phyloP scores from a whole-genome alignment of 2,329 filamentous ascomycete species.

The Colletotrichum sp. region DNA sequence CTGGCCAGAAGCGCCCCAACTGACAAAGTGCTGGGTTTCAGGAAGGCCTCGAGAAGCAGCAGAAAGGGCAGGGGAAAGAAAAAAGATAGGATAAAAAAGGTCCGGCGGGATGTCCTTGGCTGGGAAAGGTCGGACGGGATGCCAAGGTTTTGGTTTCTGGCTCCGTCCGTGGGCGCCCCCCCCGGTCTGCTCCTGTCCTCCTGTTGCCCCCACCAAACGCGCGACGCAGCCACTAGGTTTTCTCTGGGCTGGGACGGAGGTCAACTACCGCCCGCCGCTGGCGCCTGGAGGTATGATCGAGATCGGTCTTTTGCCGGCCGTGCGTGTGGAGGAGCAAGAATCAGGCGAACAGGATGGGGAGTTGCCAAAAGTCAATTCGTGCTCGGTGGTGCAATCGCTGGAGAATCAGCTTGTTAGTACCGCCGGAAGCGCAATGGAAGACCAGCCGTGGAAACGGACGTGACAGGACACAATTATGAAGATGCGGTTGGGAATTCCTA shows the following conservation, averaged over 20 bases:
- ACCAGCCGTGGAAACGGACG: neutral
- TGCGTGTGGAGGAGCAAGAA: neutral
- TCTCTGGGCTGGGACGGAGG: neutral
- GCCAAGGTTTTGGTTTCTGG: slow-evolving; percentile 16
- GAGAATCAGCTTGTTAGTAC: neutral
- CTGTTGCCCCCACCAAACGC: neutral
- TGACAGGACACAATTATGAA: neutral
- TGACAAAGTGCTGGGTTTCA: slow-evolving; percentile 15
- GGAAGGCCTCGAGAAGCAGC: neutral
- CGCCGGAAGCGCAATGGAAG: neutral
- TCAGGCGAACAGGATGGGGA: neutral
- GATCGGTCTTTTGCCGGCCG: neutral
- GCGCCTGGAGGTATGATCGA: slow-evolving; percentile 4
- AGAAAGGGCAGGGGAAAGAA: neutral
- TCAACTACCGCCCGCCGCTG: slow-evolving; percentile 10
- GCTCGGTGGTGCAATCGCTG: neutral
- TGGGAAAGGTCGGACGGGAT: slow-evolving; percentile 10
- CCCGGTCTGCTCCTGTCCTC: neutral
- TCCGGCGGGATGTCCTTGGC: neutral
- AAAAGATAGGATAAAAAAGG: neutral
- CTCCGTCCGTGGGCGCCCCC: neutral
- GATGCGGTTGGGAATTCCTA: neutral
- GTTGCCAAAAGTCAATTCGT: neutral
- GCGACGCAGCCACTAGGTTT: neutral
- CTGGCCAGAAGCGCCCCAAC: neutral